Base-by-base conservation (phyloP, 192 early-diverging fungal genomes). In the Backusella macrospora region DNA sequence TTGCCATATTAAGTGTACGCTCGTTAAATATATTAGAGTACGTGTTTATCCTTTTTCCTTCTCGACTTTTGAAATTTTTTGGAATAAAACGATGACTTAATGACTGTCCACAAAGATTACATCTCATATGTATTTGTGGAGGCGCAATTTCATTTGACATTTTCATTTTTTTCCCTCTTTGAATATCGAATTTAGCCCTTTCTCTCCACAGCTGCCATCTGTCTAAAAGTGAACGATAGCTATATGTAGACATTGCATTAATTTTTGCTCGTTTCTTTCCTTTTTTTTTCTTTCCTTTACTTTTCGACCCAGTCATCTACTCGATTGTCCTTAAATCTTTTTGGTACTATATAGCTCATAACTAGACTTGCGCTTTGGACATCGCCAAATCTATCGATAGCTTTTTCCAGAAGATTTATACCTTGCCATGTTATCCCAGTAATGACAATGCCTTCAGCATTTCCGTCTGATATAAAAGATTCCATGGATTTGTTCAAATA, bases 181-280 rank as follows among this genome's bases (percentile, higher is more conserved):
- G 85, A 74, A 99, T 99, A 81, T 99, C 98, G 78, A 98, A 98
- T 40, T 87, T 80, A 37, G 95, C 94, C 1, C 98, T 86, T n/a
- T 81, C 83, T 49, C 92, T 91, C 68, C 89, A 98, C 70, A 98
- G 83, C 66, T 94, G 88, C 93, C 91, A 96, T 64, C 88, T 86
- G 82, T 99, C 95, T 37, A 99, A 85, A 55, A 98, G 75, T 43
- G 84, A 74, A 2, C 95, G 90, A 83, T 99, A 99, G 47, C 90
- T 92, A 49, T 23, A 65, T 18, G 8, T 34, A 15, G 14, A 39
- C n/a, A 62, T 1, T 4, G 9, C 1, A 46, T 46, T 46, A 14
- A 3, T 18, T 18, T 29, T 3, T 34, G 4, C 21, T 23, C 29
- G 37, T 26, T 39, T 23, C 23, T 26, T 44, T 40, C 14, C 13